Percentiles rank a stretch among this genome's conserved stretches.
Conservation (phyloP, 2,329 filamentous ascomycete genomes). For the Trichoderma sp. region DNA sequence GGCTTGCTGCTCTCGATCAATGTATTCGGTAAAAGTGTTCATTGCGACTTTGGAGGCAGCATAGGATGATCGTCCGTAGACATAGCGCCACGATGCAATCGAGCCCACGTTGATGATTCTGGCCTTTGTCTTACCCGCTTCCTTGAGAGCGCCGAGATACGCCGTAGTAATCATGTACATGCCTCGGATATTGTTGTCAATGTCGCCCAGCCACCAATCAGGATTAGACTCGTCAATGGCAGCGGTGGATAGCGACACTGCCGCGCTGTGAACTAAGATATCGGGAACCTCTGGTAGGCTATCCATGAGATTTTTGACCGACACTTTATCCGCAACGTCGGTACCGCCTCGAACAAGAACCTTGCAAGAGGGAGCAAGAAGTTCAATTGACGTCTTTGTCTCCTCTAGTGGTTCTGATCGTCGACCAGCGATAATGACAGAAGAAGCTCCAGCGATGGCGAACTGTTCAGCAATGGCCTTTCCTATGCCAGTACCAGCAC, state of each 20-base stretch:
- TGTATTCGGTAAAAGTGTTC: not conserved
- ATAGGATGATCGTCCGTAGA: not conserved
- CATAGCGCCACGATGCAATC: not conserved
- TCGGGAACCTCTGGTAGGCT: not conserved
- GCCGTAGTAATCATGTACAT: not conserved
- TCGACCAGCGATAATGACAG: not conserved
- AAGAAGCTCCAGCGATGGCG: not conserved
- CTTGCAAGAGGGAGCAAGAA: not conserved
- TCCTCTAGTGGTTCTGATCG: not conserved
- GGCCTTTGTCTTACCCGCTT: not conserved
- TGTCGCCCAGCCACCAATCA: constrained; percentile 2
- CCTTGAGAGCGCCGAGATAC: not conserved
- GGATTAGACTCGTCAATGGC: not conserved
- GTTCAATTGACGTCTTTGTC: not conserved
- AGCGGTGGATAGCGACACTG: constrained; percentile 1
- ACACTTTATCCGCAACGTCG: not conserved
- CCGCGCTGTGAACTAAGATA: not conserved
- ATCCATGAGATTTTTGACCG: not conserved
- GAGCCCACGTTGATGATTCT: constrained; percentile 11
- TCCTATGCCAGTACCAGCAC: not conserved
- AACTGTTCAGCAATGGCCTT: not conserved
- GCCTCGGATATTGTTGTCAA: constrained; percentile 4
- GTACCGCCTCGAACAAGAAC: not conserved
- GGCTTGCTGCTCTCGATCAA: not conserved
- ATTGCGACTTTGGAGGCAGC: not conserved